A percentile compares a stretch with the other conserved stretches of the same genome.
These are phyloP conservation scores for Tricladium varicosporioides DNA, from an alignment of 2,329 filamentous ascomycete species.

Conservation along the genomic window DNA sequence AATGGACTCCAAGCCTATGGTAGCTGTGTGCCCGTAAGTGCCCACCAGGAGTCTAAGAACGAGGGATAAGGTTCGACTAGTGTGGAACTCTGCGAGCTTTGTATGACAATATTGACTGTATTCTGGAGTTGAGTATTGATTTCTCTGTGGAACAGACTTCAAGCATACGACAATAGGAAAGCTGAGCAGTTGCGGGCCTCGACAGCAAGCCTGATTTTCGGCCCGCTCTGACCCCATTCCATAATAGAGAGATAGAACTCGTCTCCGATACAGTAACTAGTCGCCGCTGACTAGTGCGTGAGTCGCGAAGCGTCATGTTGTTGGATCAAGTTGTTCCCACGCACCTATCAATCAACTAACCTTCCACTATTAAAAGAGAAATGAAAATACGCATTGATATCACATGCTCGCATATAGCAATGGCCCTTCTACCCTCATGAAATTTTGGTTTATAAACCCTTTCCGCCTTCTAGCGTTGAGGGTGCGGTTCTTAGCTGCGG, in stretches of 20 bases:
- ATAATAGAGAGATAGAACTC: background rate
- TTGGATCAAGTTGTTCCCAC: background rate
- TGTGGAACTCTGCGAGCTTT: background rate
- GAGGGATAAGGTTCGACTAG: background rate
- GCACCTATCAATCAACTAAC: background rate
- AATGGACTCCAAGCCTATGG: background rate
- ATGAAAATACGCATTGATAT: background rate
- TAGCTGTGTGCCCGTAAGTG: background rate
- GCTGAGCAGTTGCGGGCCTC: background rate
- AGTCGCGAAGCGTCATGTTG: background rate
- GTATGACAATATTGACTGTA: background rate
- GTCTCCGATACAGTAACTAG: background rate
- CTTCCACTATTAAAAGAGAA: background rate
- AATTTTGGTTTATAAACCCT: background rate
- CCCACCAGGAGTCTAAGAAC: background rate
- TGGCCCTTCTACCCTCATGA: background rate
- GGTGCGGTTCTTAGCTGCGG: background rate
- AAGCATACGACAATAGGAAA: background rate
- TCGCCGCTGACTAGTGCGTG: background rate
- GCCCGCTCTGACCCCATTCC: background rate
- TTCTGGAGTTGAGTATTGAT: background rate
- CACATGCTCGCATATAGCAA: background rate
- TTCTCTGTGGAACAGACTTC: background rate
- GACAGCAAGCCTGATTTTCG: background rate
- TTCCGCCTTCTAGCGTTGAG: constrained; percentile 1